Conservation (phyloP, 2,329 filamentous ascomycete genomes). For the Talaromyces marneffei region DNA sequence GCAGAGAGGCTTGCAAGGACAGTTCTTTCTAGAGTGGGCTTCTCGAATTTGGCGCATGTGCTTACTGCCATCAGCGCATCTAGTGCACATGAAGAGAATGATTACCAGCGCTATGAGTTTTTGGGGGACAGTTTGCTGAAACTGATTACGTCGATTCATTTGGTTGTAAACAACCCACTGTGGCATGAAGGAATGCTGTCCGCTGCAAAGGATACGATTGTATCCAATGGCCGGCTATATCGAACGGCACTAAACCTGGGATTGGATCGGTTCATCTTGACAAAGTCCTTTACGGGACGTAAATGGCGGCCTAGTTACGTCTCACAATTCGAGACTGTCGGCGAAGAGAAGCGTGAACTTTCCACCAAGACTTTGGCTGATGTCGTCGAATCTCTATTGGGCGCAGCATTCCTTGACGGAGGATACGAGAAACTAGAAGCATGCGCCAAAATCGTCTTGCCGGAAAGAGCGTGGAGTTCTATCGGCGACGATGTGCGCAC, state of each 20-base stretch:
- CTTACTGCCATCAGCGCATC: slow-evolving; percentile 66
- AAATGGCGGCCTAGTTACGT: slow-evolving; percentile 68
- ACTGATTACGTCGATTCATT: slow-evolving; percentile 60
- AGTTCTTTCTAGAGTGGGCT: slow-evolving; percentile 48
- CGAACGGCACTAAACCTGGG: slow-evolving; percentile 57
- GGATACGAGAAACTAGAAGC: slow-evolving; percentile 57
- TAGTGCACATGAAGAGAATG: slow-evolving; percentile 51
- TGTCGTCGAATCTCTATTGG: slow-evolving; percentile 78
- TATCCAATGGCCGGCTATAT: slow-evolving; percentile 70
- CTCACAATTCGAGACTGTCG: slow-evolving; percentile 30
- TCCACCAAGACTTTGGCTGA: slow-evolving; percentile 81
- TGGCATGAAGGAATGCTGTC: slow-evolving; percentile 76
- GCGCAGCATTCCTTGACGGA: slow-evolving; percentile 65
- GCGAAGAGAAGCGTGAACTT: slow-evolving; percentile 37
- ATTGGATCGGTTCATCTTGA: slow-evolving; percentile 68
- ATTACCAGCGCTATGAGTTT: slow-evolving; percentile 85
- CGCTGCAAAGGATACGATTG: slow-evolving; percentile 59
- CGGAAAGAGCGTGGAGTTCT: slow-evolving; percentile 52
- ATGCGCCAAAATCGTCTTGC: slow-evolving; percentile 63
- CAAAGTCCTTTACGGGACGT: slow-evolving; percentile 57
- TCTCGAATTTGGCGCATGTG: slow-evolving; percentile 53
- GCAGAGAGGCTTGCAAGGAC: slow-evolving; percentile 55
- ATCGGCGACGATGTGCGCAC: slow-evolving; percentile 37
- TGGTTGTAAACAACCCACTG: slow-evolving; percentile 53
- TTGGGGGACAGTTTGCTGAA: slow-evolving; percentile 82